Evolutionary conservation across 345 rosid genomes (phyloP), one percentile per base, ranked within the genome.

Genomic region (Euclidium syriacum): DNA sequence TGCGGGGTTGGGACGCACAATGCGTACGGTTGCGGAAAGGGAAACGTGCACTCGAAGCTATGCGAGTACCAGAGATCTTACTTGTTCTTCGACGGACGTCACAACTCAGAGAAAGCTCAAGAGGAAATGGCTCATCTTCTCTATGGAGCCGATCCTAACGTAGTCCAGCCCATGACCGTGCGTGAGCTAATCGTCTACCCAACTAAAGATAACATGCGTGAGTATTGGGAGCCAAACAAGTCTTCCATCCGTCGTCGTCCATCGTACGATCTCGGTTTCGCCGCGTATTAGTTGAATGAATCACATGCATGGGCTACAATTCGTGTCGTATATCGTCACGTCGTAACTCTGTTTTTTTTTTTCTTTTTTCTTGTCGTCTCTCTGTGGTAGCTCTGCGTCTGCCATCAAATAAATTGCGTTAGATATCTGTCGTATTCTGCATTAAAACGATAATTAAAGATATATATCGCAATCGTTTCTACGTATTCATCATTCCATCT

Each of bases 21-120:
- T 4, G 76, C 67, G 0, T 66, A 50, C 1, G 76, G 72, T 16
- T 66, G 76, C 4, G 76, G 67, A 7, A 12, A 3, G 16, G 15
- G 0, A 1, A 72, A 60, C 20, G 72, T 72, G 3, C 76, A 72
- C 52, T 59, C 64, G 5, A 72, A 72, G 54, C 27, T 72, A 12
- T 72, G 76, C 19, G 65, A 65, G 11, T 72, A 65, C 25, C 76
- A 64, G 47, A 35, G 76, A 58, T 38, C 66, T 2, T 72, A 72
- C 42, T 11, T 72, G 7, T 72, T 42, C 48, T 72, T 51, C 10
- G 76, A 72, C 11, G 76, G 71, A 42, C 65, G 60, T 41, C 71
- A 72, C 55, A 72, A 72, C 65, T 11, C 62, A 3, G 72, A 72
- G 39, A 72, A 72, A 23, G 71, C 62, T 10, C 65, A 72, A 8